Evolutionary conservation across 1,284 basidiomycete species (phyloP).

Genomic region (Coniferiporia weirii): DNA sequence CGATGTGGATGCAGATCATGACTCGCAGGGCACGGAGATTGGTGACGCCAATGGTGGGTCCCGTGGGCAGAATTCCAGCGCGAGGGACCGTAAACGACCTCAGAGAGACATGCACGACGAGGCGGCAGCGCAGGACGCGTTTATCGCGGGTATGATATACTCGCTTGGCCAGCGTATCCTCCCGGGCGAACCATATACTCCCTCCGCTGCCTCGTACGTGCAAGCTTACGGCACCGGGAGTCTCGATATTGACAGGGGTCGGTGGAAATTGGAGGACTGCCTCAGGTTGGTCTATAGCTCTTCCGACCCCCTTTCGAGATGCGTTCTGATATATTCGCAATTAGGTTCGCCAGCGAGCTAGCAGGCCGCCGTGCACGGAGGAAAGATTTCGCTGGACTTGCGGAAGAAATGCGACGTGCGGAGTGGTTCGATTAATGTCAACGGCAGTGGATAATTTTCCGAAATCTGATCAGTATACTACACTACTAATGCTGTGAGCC

Average conservation of each 20-base stretch:
- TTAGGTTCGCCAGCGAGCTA: constrained; percentile 71
- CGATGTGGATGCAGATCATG: constrained; percentile 23
- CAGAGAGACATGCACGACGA: constrained; percentile 52
- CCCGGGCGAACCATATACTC: constrained; percentile 67
- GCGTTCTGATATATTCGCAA: background rate
- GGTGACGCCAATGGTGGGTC: constrained; percentile 21
- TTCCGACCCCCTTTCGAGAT: background rate
- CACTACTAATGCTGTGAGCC: background rate
- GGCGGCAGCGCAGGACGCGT: constrained; percentile 71
- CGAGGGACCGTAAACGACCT: constrained; percentile 17
- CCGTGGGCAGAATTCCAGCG: constrained; percentile 17
- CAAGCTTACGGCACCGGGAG: constrained; percentile 21
- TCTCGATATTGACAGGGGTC: constrained; percentile 39
- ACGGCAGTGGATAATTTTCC: background rate
- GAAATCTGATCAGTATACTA: background rate
- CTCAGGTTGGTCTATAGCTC: constrained; percentile 43
- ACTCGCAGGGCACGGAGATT: constrained; percentile 54
- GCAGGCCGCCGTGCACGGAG: constrained; percentile 63
- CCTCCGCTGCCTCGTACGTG: constrained; percentile 42
- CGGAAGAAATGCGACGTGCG: constrained; percentile 62
- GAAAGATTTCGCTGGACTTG: constrained; percentile 57
- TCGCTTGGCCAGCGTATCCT: constrained; percentile 58
- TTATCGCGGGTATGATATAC: constrained; percentile 77
- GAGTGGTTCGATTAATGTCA: constrained; percentile 60
- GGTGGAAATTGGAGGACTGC: constrained; percentile 74